phyloP scores from a whole-genome alignment of 129 eudicot species.

The Apium graveolens region DNA sequence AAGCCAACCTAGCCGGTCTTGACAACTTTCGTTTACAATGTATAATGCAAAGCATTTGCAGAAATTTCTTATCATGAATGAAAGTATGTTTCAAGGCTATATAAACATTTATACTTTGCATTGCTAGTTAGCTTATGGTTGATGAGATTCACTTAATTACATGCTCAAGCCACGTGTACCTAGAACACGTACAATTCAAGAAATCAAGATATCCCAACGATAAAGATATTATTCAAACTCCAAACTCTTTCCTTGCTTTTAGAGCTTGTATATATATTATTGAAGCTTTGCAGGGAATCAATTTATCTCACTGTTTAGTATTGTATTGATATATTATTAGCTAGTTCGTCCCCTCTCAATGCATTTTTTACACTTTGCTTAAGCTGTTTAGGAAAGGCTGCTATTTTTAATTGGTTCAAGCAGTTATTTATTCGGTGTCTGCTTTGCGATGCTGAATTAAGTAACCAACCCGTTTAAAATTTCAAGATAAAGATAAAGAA shows the following conservation, averaged over 20 bases:
- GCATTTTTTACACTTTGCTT: too few relatives aligned
- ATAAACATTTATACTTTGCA: neutral
- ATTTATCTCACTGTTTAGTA: neutral
- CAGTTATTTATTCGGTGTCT: too few relatives aligned
- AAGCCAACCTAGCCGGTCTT: conserved; percentile 1
- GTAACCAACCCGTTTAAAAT: too few relatives aligned
- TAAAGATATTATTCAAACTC: neutral
- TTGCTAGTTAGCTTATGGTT: neutral
- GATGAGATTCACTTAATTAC: neutral
- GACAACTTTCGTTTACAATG: neutral
- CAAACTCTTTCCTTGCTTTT: neutral
- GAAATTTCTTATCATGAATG: neutral
- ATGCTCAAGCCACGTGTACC: neutral
- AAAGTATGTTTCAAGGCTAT: neutral
- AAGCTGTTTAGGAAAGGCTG: too few relatives aligned
- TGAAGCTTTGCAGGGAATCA: neutral
- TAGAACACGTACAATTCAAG: neutral
- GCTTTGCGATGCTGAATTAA: too few relatives aligned
- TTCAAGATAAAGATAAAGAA: too few relatives aligned
- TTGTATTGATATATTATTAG: neutral
- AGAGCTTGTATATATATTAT: neutral
- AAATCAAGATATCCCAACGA: neutral
- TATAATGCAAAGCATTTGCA: conserved; percentile 14
- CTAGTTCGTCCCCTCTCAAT: too few relatives aligned
- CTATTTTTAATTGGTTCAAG: too few relatives aligned